A percentile compares a stretch with the other conserved stretches of the same genome.
phyloP scores from a whole-genome alignment of 2,329 filamentous ascomycete genomes.

The Westerdykella sp. region DNA sequence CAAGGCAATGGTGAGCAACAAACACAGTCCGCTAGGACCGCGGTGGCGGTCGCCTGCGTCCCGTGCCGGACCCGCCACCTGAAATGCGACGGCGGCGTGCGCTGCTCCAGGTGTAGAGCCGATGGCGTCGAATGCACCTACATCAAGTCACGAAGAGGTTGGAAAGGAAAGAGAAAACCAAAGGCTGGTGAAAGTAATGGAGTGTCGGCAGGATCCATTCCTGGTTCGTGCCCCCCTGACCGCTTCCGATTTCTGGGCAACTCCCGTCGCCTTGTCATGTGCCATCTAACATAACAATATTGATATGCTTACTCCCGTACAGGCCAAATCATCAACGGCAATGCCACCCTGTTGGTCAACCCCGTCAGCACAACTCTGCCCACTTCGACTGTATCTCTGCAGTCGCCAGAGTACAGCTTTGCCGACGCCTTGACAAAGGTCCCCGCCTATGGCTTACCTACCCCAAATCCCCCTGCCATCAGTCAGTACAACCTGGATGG shows the following conservation, averaged over 20 bases:
- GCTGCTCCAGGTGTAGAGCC: slow-evolving; percentile 44
- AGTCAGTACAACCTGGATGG: slow-evolving; percentile 31
- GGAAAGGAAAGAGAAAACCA: slow-evolving; percentile 40
- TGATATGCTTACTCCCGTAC: background rate
- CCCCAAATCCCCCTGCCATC: slow-evolving; percentile 11
- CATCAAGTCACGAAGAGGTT: slow-evolving; percentile 47
- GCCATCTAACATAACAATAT: slow-evolving; percentile 1
- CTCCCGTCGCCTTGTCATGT: background rate
- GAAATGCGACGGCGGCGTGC: slow-evolving; percentile 48
- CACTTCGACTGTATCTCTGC: slow-evolving; percentile 16
- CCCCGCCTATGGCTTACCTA: slow-evolving; percentile 2
- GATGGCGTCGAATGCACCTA: slow-evolving; percentile 46
- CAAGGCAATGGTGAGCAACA: slow-evolving; percentile 7
- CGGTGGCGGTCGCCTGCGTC: slow-evolving; percentile 45
- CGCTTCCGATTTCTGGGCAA: background rate
- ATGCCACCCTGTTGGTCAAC: slow-evolving; percentile 6
- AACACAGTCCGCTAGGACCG: slow-evolving; percentile 22
- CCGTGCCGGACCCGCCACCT: slow-evolving; percentile 48
- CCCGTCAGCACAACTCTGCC: slow-evolving; percentile 9
- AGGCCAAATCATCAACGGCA: slow-evolving; percentile 8
- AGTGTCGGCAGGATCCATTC: slow-evolving; percentile 10
- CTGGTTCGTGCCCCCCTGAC: slow-evolving; percentile 14
- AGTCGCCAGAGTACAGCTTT: slow-evolving; percentile 27
- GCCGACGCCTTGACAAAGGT: slow-evolving; percentile 16
- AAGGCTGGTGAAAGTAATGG: slow-evolving; percentile 21